phyloP scores from a whole-genome alignment of 768 basidiomycete genomes.

The Amanita phalloides region DNA sequence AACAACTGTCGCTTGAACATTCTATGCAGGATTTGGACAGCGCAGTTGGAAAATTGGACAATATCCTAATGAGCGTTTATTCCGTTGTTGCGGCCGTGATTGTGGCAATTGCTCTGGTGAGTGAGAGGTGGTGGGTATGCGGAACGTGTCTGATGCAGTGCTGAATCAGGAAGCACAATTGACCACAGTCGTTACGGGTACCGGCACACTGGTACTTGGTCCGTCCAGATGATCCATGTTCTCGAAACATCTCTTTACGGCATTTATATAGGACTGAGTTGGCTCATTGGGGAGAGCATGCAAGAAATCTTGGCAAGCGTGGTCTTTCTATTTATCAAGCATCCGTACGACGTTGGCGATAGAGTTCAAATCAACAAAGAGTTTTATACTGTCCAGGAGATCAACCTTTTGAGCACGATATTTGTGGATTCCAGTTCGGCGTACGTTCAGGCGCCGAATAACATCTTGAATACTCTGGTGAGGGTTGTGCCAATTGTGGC shows the following conservation, averaged over 20 bases:
- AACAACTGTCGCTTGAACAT: conserved; percentile 74
- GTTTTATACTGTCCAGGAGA: conserved; percentile 77
- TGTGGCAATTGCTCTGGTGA: conserved; percentile 68
- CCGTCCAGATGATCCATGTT: conserved; percentile 8
- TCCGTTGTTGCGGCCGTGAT: conserved; percentile 65
- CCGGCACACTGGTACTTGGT: conserved; percentile 50
- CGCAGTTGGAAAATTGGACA: conserved; percentile 78
- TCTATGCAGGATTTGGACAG: conserved; percentile 87
- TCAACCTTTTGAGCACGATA: conserved; percentile 70
- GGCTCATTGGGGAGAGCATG: conserved; percentile 77
- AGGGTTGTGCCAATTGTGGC: conserved; percentile 7
- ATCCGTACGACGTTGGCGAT: conserved; percentile 79
- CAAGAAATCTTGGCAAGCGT: conserved; percentile 77
- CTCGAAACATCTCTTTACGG: conserved; percentile 2
- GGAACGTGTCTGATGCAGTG: not conserved
- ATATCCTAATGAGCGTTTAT: conserved; percentile 78
- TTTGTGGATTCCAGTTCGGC: conserved; percentile 53
- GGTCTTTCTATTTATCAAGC: conserved; percentile 87
- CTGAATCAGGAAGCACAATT: conserved; percentile 57
- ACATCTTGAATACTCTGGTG: conserved; percentile 44
- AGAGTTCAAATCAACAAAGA: conserved; percentile 42
- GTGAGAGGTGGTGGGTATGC: conserved; percentile 16
- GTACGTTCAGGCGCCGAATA: conserved; percentile 66
- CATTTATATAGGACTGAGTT: conserved; percentile 47
- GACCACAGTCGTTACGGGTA: conserved; percentile 64